Conservation (phyloP, 2,329 filamentous ascomycete genomes). For the Apiospora kogelbergensis region DNA sequence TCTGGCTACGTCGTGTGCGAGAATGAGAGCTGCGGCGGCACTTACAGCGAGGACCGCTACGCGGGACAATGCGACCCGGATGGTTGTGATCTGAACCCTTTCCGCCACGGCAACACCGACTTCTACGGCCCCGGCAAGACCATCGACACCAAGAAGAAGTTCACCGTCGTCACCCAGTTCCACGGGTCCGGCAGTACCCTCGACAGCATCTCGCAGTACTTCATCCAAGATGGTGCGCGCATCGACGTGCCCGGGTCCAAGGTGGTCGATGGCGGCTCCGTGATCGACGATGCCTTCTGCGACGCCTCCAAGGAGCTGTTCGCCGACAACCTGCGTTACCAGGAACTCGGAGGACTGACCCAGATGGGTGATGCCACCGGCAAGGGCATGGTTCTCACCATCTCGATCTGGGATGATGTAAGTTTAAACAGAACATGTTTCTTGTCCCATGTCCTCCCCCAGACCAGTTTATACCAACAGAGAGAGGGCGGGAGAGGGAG, state of each 20-base stretch:
- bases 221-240: conserved; percentile 54
- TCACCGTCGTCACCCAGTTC: conserved; percentile 63
- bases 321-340: conserved; percentile 49
- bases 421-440: conserved; percentile 2
- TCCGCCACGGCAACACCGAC: conserved; percentile 56
- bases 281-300: conserved; percentile 55
- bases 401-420: conserved; percentile 58
- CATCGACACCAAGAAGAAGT: conserved; percentile 52
- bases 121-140: conserved; percentile 58
- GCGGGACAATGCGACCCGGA: conserved; percentile 59
- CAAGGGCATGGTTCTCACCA: conserved; percentile 59
- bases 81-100: conserved; percentile 64
- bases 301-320: conserved; percentile 51
- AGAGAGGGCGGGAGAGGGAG: too few relatives aligned
- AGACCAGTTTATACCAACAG: conserved; percentile 10
- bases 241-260: conserved; percentile 42
- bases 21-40: conserved; percentile 43
- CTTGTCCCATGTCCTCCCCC: too few relatives aligned
- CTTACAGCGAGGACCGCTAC: conserved; percentile 48
- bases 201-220: conserved; percentile 53
- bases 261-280: conserved; percentile 25
- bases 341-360: conserved; percentile 48
- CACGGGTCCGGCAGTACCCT: conserved; percentile 47
- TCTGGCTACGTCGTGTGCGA: conserved; percentile 46
- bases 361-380: conserved; percentile 51